Evolutionary conservation across 805 yeast species (phyloP).

Genomic region (Debaryomyces tyrocola): DNA sequence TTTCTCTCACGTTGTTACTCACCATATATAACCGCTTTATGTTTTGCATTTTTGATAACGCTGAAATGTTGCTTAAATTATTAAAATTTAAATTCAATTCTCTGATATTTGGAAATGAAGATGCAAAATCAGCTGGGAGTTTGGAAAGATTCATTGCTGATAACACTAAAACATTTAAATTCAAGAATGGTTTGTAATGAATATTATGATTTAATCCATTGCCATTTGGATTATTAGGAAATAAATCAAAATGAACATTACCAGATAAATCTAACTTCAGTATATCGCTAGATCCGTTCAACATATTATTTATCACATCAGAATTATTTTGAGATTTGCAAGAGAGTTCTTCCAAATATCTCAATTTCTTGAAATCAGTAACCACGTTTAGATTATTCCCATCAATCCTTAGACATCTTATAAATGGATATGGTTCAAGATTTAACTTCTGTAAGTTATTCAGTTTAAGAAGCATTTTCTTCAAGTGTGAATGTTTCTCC

Average conservation of each 20-base stretch:
- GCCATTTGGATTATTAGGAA: background rate
- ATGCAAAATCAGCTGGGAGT: constrained; percentile 38
- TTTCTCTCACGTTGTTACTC: constrained; percentile 43
- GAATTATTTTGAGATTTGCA: constrained; percentile 34
- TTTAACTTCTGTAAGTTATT: constrained; percentile 36
- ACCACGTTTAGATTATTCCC: constrained; percentile 34
- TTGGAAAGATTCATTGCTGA: constrained; percentile 45
- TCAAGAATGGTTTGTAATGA: constrained; percentile 22
- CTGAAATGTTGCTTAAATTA: constrained; percentile 33
- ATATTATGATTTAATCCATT: background rate
- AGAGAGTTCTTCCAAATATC: constrained; percentile 42
- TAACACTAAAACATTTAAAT: constrained; percentile 41
- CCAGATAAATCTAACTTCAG: constrained; percentile 43
- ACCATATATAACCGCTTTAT: constrained; percentile 43
- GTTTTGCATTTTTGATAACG: constrained; percentile 30
- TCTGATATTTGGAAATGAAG: constrained; percentile 45
- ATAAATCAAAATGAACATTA: constrained; percentile 18
- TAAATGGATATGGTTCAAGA: constrained; percentile 31
- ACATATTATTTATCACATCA: constrained; percentile 16
- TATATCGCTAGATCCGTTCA: constrained; percentile 24
- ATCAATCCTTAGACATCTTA: constrained; percentile 47
- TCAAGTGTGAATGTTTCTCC: constrained; percentile 27
- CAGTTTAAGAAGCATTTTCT: constrained; percentile 37
- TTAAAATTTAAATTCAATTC: constrained; percentile 55
- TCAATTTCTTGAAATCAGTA: constrained; percentile 26